Percentiles rank a stretch among this genome's conserved stretches.
Conservation (phyloP, 495 filamentous ascomycete species). For the Xylaria grammica region DNA sequence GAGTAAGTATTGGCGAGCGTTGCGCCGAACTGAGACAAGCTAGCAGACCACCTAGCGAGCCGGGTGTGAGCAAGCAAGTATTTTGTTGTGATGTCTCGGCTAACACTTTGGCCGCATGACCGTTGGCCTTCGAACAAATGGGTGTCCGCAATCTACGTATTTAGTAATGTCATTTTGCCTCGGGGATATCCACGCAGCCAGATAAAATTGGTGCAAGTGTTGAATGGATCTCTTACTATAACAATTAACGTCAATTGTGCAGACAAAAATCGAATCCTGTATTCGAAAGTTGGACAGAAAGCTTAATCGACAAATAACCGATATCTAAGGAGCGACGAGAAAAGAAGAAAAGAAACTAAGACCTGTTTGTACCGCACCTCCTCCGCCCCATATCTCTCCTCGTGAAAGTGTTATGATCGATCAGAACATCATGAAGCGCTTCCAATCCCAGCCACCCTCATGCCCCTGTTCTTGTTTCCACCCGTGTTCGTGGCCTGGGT, state of each 20-base stretch:
- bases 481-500: neutral
- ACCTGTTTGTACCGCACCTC: neutral
- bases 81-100: slow-evolving; percentile 7
- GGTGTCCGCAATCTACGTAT: too few species aligned
- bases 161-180: slow-evolving; percentile 5
- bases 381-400: neutral
- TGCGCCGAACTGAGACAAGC: neutral
- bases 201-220: neutral
- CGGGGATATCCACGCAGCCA: neutral
- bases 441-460: neutral
- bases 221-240: neutral
- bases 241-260: neutral
- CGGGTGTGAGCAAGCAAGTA: neutral
- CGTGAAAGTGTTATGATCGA: neutral
- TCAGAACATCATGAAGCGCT: slow-evolving; percentile 3
- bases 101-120: neutral
- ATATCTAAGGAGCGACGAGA: slow-evolving; percentile 12
- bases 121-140: neutral
- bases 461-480: neutral
- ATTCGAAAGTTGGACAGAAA: neutral
- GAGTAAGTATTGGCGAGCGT: slow-evolving; percentile 11
- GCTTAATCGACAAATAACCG: neutral
- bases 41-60: neutral
- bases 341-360: slow-evolving; percentile 8
- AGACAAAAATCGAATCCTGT: neutral